phyloP scores from a whole-genome alignment of 208 protist species.

The Trypanosoma scelopori region DNA sequence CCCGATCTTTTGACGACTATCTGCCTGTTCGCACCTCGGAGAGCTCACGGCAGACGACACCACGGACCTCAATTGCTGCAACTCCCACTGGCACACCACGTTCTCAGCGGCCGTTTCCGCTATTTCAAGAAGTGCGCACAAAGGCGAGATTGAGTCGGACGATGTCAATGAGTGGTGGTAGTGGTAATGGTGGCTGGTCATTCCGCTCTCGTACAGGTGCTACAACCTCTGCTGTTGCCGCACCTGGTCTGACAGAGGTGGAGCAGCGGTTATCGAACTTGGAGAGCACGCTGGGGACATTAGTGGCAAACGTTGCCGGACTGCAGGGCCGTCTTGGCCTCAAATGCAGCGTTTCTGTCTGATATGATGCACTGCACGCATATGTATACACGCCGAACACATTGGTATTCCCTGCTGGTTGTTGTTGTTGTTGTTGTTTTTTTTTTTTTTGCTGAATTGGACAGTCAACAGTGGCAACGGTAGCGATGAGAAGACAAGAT shows the following conservation, averaged over 20 bases:
- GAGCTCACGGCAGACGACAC: conserved; percentile 21
- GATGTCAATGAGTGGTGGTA: too few species aligned
- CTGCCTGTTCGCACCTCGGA: conserved; percentile 32
- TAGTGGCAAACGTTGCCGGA: conserved; percentile 2
- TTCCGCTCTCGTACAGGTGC: neutral
- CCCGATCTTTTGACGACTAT: conserved; percentile 44
- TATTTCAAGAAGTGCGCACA: conserved; percentile 41
- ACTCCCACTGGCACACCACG: conserved; percentile 11
- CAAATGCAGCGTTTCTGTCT: neutral
- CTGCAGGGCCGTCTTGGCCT: conserved; percentile 1
- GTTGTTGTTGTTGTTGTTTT: too few species aligned
- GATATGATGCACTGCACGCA: conserved; percentile 19
- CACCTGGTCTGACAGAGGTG: conserved; percentile 5
- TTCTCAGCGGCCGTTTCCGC: conserved; percentile 37
- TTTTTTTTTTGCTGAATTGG: neutral
- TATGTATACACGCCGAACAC: too few species aligned
- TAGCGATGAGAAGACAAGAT: too few species aligned
- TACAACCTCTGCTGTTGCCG: neutral
- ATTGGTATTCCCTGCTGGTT: too few species aligned
- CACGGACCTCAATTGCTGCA: conserved; percentile 24
- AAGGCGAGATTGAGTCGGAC: conserved; percentile 20
- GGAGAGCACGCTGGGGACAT: conserved; percentile 3
- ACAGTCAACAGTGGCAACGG: too few species aligned
- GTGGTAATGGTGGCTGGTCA: too few species aligned
- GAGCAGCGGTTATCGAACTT: too few species aligned